Percentiles rank a stretch among this genome's conserved stretches.
Evolutionary conservation across 352 stramenopile species (phyloP).

Genomic region (Phytopythium mirpurense): DNA sequence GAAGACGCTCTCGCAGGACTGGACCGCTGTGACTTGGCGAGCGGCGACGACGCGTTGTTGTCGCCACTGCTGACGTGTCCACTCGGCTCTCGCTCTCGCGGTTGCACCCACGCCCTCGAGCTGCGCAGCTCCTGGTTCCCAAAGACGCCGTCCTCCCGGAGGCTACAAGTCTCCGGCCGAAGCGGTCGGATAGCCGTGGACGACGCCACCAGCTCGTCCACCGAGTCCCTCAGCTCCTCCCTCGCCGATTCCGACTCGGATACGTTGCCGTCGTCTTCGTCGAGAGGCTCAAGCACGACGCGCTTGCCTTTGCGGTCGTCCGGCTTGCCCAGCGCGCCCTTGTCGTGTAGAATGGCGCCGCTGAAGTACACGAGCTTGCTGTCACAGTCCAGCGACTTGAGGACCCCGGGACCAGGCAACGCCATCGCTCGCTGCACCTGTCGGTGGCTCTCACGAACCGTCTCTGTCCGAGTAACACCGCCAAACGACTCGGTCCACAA

Average conservation of each 20-base stretch:
- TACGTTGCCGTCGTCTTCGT: slow-evolving; percentile 5
- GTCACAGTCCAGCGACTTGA: slow-evolving; percentile 34
- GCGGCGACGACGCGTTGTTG: background rate
- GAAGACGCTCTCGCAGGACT: background rate
- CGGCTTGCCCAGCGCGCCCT: slow-evolving; percentile 1
- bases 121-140: slow-evolving; percentile 1
- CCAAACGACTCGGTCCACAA: background rate
- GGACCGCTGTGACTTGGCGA: background rate
- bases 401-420: slow-evolving; percentile 1
- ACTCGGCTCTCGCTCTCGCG: background rate
- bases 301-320: background rate
- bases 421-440: background rate
- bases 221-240: slow-evolving; percentile 12
- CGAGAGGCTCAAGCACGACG: background rate
- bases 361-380: slow-evolving; percentile 62
- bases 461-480: background rate
- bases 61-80: background rate
- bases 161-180: background rate
- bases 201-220: slow-evolving; percentile 9
- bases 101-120: background rate
- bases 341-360: slow-evolving; percentile 11
- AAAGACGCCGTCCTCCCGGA: background rate
- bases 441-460: background rate
- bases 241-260: background rate
- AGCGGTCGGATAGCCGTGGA: background rate